Evolutionary conservation across 345 rosid genomes (phyloP).

Genomic region (Hibiscus mutabilis): DNA sequence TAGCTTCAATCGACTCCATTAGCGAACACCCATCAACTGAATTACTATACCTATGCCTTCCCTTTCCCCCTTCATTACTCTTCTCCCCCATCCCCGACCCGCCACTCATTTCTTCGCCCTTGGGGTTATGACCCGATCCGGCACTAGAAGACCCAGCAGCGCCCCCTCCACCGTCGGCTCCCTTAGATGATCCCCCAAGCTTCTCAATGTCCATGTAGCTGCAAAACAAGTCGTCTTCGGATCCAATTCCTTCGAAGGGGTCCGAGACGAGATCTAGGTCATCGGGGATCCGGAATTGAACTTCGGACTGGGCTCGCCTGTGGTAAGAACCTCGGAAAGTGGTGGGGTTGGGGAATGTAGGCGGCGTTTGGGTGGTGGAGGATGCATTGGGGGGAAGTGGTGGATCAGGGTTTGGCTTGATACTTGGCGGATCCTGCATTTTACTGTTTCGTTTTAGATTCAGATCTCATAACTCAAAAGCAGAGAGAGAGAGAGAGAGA

Average conservation of each 20-base stretch:
- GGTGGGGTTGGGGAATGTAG: slow-evolving; percentile 12
- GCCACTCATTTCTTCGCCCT: slow-evolving; percentile 23
- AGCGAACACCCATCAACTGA: slow-evolving; percentile 61
- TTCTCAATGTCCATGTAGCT: slow-evolving; percentile 86
- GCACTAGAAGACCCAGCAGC: slow-evolving; percentile 30
- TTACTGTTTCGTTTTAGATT: not conserved
- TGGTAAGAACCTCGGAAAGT: slow-evolving; percentile 46
- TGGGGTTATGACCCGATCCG: slow-evolving; percentile 16
- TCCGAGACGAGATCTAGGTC: slow-evolving; percentile 60
- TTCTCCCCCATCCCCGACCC: slow-evolving; percentile 15
- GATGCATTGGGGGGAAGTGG: slow-evolving; percentile 5
- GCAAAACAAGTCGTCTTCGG: slow-evolving; percentile 72
- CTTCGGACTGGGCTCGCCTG: slow-evolving; percentile 78
- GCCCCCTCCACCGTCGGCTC: not conserved
- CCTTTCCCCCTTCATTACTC: slow-evolving; percentile 15
- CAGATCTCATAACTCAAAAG: slow-evolving; percentile 19
- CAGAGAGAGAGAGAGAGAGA: not conserved
- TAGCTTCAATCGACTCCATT: slow-evolving; percentile 68
- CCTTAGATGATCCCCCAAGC: slow-evolving; percentile 53
- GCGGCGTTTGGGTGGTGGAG: not conserved
- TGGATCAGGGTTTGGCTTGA: slow-evolving; percentile 15
- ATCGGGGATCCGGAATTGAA: slow-evolving; percentile 68
- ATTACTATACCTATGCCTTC: slow-evolving; percentile 75
- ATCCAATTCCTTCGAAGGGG: slow-evolving; percentile 57
- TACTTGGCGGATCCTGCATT: slow-evolving; percentile 40